These are phyloP conservation scores for Acephala macrosclerotiorum DNA, from an alignment of 2,329 filamentous ascomycete species.

Conservation along the genomic window DNA sequence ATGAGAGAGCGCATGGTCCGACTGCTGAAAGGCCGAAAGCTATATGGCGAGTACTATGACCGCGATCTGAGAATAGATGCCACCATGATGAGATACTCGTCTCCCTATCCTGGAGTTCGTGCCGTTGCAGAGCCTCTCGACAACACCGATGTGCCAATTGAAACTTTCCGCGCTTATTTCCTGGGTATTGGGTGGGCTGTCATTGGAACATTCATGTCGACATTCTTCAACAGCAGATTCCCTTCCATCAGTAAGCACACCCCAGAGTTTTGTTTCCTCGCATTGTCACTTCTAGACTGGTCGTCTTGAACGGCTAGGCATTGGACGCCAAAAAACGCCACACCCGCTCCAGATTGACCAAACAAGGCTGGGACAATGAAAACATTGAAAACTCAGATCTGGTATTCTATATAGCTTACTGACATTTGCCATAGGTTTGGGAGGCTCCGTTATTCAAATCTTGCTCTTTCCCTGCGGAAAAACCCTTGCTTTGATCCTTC, in stretches of 20 bases:
- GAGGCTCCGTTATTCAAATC: constrained; percentile 45
- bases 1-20: constrained; percentile 51
- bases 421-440: constrained; percentile 22
- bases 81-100: constrained; percentile 30
- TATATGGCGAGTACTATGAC: constrained; percentile 51
- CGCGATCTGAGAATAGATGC: constrained; percentile 52
- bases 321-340: background rate
- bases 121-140: constrained; percentile 49
- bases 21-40: constrained; percentile 49
- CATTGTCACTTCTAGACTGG: too few species aligned
- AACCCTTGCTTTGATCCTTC: constrained; percentile 50
- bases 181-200: constrained; percentile 50
- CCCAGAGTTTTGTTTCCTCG: background rate
- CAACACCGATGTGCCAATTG: constrained; percentile 47
- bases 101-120: constrained; percentile 52
- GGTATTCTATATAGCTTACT: constrained; percentile 4
- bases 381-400: too few species aligned
- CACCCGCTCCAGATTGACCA: background rate
- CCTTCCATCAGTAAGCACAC: constrained; percentile 46
- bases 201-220: constrained; percentile 50
- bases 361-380: background rate
- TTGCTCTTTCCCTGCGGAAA: constrained; percentile 54
- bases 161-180: constrained; percentile 53
- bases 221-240: constrained; percentile 52
- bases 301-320: background rate